A percentile compares a stretch with the other conserved stretches of the same genome.
phyloP scores from a whole-genome alignment of 2,329 filamentous ascomycete species.

The Colletotrichum liriopes region DNA sequence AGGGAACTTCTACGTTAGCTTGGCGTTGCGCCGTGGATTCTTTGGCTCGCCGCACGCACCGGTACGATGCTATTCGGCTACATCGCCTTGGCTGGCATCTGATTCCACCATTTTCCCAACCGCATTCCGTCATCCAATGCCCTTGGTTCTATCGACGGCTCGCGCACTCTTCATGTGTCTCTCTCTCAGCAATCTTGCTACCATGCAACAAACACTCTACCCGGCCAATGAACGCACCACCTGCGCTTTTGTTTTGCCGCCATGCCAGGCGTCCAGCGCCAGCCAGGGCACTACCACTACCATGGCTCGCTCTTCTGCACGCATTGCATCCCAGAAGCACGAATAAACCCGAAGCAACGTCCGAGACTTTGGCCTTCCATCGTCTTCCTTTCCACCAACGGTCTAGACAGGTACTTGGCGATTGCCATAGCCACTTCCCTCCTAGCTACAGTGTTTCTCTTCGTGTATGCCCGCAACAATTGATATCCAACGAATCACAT shows the following conservation, averaged over 20 bases:
- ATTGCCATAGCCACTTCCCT: conserved; percentile 7
- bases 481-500: conserved; percentile 19
- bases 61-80: conserved; percentile 19
- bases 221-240: conserved; percentile 4
- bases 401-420: conserved; percentile 10
- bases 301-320: not conserved
- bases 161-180: not conserved
- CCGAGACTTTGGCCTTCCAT: conserved; percentile 3
- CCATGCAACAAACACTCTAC: conserved; percentile 17
- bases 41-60: conserved; percentile 34
- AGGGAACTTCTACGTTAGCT: conserved; percentile 36
- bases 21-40: conserved; percentile 23
- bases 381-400: conserved; percentile 10
- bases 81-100: conserved; percentile 37
- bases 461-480: conserved; percentile 1
- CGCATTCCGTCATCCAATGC: conserved; percentile 38
- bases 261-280: conserved; percentile 5
- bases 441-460: conserved; percentile 10
- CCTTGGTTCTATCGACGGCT: conserved; percentile 22
- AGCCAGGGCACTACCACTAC: conserved; percentile 3
- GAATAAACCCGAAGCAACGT: conserved; percentile 4
- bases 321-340: conserved; percentile 14
- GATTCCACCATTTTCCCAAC: conserved; percentile 34
- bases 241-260: conserved; percentile 9
- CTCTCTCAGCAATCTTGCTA: not conserved